Base-by-base conservation (phyloP, 345 rosid species). In the Gossypium bickii region DNA sequence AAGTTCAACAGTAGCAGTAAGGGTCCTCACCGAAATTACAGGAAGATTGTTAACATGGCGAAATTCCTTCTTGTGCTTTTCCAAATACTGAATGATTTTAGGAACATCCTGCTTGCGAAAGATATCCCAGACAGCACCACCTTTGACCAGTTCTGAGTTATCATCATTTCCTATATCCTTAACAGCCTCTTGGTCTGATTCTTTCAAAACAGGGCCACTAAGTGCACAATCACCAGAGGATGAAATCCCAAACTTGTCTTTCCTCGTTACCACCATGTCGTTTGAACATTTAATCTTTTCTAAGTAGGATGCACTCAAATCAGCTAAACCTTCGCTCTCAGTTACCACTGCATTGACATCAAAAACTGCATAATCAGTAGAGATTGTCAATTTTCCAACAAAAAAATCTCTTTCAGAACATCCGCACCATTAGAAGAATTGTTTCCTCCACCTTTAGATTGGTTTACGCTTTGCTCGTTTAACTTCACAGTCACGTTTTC, bases 111-210 rank as follows among this genome's bases (percentile, higher is more conserved):
- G 83, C 85, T 87, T 77, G 44, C 87, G 83, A 48, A 87, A 87
- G 43, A 85, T 87, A 78, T 87, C 91, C 91, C 91, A 85, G 55
- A 85, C 80, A 66, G 91, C 87, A 75, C 86, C 89, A 70, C 90
- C 88, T 62, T 79, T 49, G 71, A 22, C 18, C 38, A 67, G 9
- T 13, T 6, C 38, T 45, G 55, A 22, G 38, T 47, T 22, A 45
- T 67, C 55, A 13, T 22, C 12, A 47, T 22, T 45, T 67, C 7
- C 49, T 55, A 68, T 25, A 77, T 41, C 67, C 61, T 70, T 47
- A 44, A 68, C 29, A 16, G 58, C 58, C 24, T 15, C 20, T 49
- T 49, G 43, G 20, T 49, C 43, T 68, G 58, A 27, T 48, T 68
- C 58, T 49, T 68, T 49, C 27, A 58, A 49, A 3, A 1, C 41